These are phyloP conservation scores for Pleurotus eryngii DNA, from an alignment of 768 basidiomycete species.

Conservation along the genomic window DNA sequence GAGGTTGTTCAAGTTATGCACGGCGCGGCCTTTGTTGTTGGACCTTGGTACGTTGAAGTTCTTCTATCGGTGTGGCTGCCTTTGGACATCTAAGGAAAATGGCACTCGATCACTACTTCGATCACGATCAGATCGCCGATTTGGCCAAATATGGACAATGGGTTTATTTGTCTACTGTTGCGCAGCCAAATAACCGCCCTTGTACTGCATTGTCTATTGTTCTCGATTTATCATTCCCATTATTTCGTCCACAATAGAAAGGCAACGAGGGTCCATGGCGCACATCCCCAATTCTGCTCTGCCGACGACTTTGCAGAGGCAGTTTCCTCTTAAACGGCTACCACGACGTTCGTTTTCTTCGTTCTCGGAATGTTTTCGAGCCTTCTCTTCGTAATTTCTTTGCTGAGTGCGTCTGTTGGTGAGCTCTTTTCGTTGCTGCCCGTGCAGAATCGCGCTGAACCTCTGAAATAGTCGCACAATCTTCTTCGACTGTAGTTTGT, in stretches of 20 bases:
- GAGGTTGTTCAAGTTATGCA: too few relatives aligned
- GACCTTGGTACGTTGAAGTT: too few relatives aligned
- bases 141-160: neutral
- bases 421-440: constrained; percentile 16
- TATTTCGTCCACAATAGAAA: neutral
- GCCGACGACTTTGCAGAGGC: neutral
- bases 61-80: too few relatives aligned
- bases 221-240: neutral
- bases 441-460: neutral
- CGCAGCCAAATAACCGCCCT: neutral
- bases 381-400: constrained; percentile 28
- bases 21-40: too few relatives aligned
- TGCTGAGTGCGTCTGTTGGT: constrained; percentile 34
- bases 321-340: neutral
- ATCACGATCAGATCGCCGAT: too few relatives aligned
- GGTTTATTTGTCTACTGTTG: neutral
- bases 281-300: neutral
- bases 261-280: neutral
- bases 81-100: too few relatives aligned
- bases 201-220: neutral
- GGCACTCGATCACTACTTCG: too few relatives aligned
- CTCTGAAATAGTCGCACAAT: constrained; percentile 46
- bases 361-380: constrained; percentile 33
- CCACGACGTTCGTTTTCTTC: constrained; percentile 13
- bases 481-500: constrained; percentile 64